Conservation (phyloP, 805 yeast species). For the Candida qinlingensis region DNA sequence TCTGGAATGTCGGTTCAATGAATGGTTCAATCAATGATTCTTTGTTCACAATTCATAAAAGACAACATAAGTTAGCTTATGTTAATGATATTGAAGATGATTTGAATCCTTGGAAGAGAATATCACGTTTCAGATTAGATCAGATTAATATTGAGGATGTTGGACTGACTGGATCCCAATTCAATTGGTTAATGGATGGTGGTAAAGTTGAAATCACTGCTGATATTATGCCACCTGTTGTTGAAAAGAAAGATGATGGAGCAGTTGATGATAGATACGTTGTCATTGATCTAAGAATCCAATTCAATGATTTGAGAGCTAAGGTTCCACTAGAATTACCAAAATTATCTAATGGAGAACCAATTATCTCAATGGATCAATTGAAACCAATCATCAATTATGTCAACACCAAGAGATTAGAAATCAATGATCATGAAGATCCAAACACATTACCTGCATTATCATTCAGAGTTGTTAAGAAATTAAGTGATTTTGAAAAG, state of each 20-base stretch:
- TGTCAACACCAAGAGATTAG: slow-evolving; percentile 42
- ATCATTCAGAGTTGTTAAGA: slow-evolving; percentile 41
- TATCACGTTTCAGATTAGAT: slow-evolving; percentile 41
- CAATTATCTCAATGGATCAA: slow-evolving; percentile 54
- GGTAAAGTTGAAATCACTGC: slow-evolving; percentile 68
- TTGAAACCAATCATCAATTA: slow-evolving; percentile 56
- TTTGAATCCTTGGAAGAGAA: slow-evolving; percentile 42
- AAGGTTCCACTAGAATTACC: slow-evolving; percentile 44
- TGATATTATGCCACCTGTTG: slow-evolving; percentile 66
- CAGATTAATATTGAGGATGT: slow-evolving; percentile 33
- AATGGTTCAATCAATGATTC: slow-evolving; percentile 74
- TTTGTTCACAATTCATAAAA: slow-evolving; percentile 69
- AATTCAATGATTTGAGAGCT: slow-evolving; percentile 59
- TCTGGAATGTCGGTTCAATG: slow-evolving; percentile 63
- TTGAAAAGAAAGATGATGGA: slow-evolving; percentile 25
- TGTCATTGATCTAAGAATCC: slow-evolving; percentile 60
- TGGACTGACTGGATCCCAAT: slow-evolving; percentile 30
- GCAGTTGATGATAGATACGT: slow-evolving; percentile 41
- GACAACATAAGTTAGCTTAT: slow-evolving; percentile 53
- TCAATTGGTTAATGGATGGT: slow-evolving; percentile 71
- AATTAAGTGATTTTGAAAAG: slow-evolving; percentile 37
- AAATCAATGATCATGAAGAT: slow-evolving; percentile 11
- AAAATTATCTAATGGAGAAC: slow-evolving; percentile 45
- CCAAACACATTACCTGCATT: slow-evolving; percentile 26
- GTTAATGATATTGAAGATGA: slow-evolving; percentile 34